A percentile compares a stretch with the other conserved stretches of the same genome.
phyloP scores from a whole-genome alignment of 345 rosid species.

The Linum lewisii region DNA sequence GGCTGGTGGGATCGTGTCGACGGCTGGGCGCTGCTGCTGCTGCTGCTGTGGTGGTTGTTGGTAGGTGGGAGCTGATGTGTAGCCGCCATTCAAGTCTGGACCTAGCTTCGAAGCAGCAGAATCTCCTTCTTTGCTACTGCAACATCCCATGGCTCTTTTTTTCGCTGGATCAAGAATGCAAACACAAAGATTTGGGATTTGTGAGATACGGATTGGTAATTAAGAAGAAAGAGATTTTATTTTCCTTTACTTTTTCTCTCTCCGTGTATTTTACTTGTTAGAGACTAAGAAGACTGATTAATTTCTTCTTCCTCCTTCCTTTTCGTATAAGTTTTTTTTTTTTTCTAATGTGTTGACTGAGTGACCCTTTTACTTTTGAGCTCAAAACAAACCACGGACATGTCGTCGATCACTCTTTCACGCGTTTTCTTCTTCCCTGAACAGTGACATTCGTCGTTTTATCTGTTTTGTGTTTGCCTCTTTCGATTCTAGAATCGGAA shows the following conservation, averaged over 20 bases:
- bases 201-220: background rate
- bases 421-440: too few relatives aligned
- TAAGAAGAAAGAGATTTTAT: too few relatives aligned
- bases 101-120: slow-evolving; percentile 13
- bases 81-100: slow-evolving; percentile 24
- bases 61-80: slow-evolving; percentile 10
- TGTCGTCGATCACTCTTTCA: too few relatives aligned
- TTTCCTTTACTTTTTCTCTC: background rate
- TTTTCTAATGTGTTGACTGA: background rate
- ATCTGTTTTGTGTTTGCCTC: too few relatives aligned
- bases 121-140: slow-evolving; percentile 31
- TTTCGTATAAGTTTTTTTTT: too few relatives aligned
- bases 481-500: too few relatives aligned
- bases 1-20: slow-evolving; percentile 6
- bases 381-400: too few relatives aligned
- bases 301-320: background rate
- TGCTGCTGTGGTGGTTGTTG: slow-evolving; percentile 18
- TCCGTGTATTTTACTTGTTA: background rate
- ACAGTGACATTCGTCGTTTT: too few relatives aligned
- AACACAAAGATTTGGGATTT: slow-evolving; percentile 5
- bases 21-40: slow-evolving; percentile 11
- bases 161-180: background rate
- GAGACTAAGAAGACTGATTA: background rate
- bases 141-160: slow-evolving; percentile 44
- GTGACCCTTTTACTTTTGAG: too few relatives aligned